These are phyloP conservation scores for Chytridium lagenaria DNA, from an alignment of 371 early-diverging fungal genomes.

Conservation along the genomic window DNA sequence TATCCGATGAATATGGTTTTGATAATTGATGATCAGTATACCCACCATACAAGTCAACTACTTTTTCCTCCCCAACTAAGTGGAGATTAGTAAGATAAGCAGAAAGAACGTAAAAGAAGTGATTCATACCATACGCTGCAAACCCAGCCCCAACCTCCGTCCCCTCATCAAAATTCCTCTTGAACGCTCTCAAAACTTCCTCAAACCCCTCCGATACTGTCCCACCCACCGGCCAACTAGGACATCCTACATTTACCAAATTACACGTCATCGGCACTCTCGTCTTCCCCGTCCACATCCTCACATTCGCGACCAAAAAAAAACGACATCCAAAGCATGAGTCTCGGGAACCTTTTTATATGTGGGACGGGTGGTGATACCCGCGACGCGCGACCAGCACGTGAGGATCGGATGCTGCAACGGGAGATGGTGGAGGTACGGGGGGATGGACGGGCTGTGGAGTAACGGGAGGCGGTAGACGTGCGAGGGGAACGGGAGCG, in stretches of 20 bases:
- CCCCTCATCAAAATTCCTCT: conserved; percentile 47
- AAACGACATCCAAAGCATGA: conserved; percentile 14
- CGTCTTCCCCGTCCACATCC: conserved; percentile 21
- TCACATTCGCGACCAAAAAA: background rate
- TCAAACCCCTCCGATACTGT: conserved; percentile 39
- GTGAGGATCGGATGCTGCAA: background rate
- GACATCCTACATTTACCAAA: conserved; percentile 34
- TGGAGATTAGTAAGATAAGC: background rate
- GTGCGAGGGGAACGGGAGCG: background rate
- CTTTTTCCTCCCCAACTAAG: conserved; percentile 56
- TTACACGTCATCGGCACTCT: conserved; percentile 28
- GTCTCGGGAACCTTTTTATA: background rate
- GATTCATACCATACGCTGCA: conserved; percentile 39
- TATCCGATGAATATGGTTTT: conserved; percentile 57
- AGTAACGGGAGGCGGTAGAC: background rate
- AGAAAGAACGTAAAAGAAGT: background rate
- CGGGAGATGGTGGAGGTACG: conserved; percentile 1
- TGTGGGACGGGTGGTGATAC: background rate
- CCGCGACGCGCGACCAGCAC: background rate
- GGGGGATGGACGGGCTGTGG: background rate
- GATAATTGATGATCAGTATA: conserved; percentile 56
- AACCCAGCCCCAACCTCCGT: conserved; percentile 50
- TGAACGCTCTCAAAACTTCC: conserved; percentile 37
- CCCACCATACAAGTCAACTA: conserved; percentile 70
- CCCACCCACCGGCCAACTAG: conserved; percentile 39